Conservation (phyloP, 495 filamentous ascomycete species). For the Recurvomyces mirabilis region DNA sequence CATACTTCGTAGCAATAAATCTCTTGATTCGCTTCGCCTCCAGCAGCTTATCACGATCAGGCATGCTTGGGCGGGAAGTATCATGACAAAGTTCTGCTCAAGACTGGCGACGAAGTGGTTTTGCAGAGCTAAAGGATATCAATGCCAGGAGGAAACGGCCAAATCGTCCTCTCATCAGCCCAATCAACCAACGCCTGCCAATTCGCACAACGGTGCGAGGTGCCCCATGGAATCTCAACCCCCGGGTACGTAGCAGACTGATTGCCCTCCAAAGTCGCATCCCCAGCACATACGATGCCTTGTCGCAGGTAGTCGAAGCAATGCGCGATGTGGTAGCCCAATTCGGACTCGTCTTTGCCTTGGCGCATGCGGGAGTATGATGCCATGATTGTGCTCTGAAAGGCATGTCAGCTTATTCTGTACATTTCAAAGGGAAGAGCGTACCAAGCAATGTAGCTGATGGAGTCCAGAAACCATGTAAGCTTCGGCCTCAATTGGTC, state of each 20-base stretch:
- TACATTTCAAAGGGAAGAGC: neutral
- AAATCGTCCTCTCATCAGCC: constrained; percentile 12
- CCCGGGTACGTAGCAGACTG: constrained; percentile 11
- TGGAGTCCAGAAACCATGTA: constrained; percentile 13
- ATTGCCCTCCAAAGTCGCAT: constrained; percentile 20
- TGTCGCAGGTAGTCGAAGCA: constrained; percentile 25
- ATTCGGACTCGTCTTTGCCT: constrained; percentile 11
- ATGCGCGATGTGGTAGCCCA: constrained; percentile 11
- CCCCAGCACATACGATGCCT: constrained; percentile 22
- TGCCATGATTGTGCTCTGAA: constrained; percentile 13
- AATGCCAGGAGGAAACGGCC: constrained; percentile 6
- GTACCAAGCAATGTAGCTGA: constrained; percentile 11
- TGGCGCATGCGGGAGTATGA: constrained; percentile 9
- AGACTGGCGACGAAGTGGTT: neutral
- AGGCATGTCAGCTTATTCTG: no score
- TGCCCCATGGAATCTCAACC: constrained; percentile 16
- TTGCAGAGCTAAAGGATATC: constrained; percentile 12
- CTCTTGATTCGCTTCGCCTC: neutral
- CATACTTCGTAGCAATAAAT: no score
- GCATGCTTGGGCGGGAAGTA: no score
- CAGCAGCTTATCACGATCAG: neutral
- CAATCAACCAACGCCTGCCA: constrained; percentile 10
- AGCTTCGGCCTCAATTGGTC: neutral
- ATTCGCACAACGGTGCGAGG: constrained; percentile 10
- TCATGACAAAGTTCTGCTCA: neutral